Evolutionary conservation across 2,329 filamentous ascomycete species (phyloP), one percentile per base, ranked within the genome.

Genomic region (Thelonectria blattea): DNA sequence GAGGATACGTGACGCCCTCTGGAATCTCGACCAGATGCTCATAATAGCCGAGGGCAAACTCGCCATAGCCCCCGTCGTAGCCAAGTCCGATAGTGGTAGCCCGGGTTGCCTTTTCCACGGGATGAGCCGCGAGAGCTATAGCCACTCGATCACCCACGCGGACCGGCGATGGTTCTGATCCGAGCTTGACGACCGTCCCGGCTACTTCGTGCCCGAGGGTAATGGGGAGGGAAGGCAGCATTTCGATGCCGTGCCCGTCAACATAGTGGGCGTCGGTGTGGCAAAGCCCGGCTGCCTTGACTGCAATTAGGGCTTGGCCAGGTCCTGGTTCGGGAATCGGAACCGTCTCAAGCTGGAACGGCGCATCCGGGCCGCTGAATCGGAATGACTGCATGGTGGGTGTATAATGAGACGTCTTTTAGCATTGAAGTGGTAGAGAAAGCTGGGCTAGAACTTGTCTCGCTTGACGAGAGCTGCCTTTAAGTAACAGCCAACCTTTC

Each of bases 171-270:
- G 48, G 51, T 17, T 27, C 56, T 22, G 52, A 42, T 14, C 60
- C 56, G 34, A 62, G 42, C 30, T 60, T 60, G 20, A 62, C 56
- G 11, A 62, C 49, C 15, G 49, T 53, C 0, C 56, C 56, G 14
- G 60, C 57, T 12, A 62, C 56, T 50, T 62, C 60, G 18, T 62
- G 60, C 3, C 60, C 56, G 7, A 60, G 52, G 1, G 57, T 62
- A 5, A 62, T 17, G 24, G 60, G 60, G 12, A 62, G 52, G 3
- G 42, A 39, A 15, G 47, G 49, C 14, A 56, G 42, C 37, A 52
- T 52, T 22, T 52, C 58, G 18, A 45, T 50, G 14, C 47, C 58
- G 34, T 52, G 47, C n/a, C 60, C 49, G 20, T 62, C 47, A 8
- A 56, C 37, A 50, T 56, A 37, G 58, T 62, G 56, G 17, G 52